Conservation (phyloP, 1,284 basidiomycete species). For the Rhodotorula mucilaginosa region DNA sequence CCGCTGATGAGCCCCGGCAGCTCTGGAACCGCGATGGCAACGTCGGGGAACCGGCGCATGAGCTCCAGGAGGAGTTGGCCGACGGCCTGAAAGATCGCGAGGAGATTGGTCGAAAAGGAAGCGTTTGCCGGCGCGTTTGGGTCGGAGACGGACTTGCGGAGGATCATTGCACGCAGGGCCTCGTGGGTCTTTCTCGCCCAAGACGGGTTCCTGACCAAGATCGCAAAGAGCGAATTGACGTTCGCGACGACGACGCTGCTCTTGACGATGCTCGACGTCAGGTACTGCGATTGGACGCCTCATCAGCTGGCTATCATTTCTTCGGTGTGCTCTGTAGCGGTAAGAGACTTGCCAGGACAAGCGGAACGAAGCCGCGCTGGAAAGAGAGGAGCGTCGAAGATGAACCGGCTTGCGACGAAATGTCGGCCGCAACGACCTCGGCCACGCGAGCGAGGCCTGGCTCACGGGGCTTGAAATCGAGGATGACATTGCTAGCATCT, state of each 20-base stretch:
- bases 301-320: neutral
- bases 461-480: too few relatives aligned
- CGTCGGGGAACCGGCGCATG: constrained; percentile 62
- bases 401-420: too few relatives aligned
- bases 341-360: constrained; percentile 1
- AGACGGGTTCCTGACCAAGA: constrained; percentile 2
- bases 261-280: constrained; percentile 4
- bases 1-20: constrained; percentile 53
- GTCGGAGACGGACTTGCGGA: constrained; percentile 10
- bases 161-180: neutral
- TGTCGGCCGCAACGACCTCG: too few relatives aligned
- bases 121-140: neutral
- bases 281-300: neutral
- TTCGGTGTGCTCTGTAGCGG: too few relatives aligned
- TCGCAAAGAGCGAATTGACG: constrained; percentile 9
- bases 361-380: constrained; percentile 18
- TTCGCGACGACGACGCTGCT: neutral
- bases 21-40: constrained; percentile 55
- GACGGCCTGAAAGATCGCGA: constrained; percentile 2
- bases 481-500: too few relatives aligned
- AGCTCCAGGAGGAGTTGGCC: constrained; percentile 10
- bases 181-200: neutral
- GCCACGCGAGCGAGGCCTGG: too few relatives aligned
- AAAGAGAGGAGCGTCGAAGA: constrained; percentile 5
- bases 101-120: neutral